These are phyloP conservation scores for Candida maesae DNA, from an alignment of 805 yeast species.

Conservation along the genomic window DNA sequence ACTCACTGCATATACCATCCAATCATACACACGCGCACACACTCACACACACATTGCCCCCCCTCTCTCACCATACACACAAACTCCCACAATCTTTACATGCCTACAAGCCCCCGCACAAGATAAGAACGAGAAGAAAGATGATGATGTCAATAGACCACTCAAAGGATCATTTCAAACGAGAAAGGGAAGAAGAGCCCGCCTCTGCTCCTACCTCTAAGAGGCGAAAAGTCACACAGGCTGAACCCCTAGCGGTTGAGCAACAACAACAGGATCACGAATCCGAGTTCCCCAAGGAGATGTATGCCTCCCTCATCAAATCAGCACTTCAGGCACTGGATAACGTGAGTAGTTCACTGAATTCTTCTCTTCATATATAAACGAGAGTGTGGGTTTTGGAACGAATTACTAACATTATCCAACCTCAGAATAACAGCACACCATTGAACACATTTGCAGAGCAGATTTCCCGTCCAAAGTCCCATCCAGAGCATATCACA, in stretches of 20 bases:
- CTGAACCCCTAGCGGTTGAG: background rate
- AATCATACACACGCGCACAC: too few species aligned
- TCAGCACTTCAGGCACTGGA: slow-evolving; percentile 71
- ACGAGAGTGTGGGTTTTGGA: too few species aligned
- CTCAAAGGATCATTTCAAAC: slow-evolving; percentile 25
- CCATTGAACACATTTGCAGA: slow-evolving; percentile 58
- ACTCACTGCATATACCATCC: too few species aligned
- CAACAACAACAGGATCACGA: slow-evolving; percentile 4
- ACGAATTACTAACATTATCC: slow-evolving; percentile 25
- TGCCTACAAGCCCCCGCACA: background rate
- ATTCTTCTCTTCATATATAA: slow-evolving; percentile 1
- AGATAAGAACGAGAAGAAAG: background rate
- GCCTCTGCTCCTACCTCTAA: slow-evolving; percentile 4
- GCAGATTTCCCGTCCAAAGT: slow-evolving; percentile 51
- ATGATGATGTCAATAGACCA: slow-evolving; percentile 29
- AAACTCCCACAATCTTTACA: too few species aligned
- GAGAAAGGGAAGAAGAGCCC: slow-evolving; percentile 23
- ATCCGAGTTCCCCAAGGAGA: slow-evolving; percentile 29
- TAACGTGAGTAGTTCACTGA: slow-evolving; percentile 39
- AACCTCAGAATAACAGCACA: slow-evolving; percentile 41
- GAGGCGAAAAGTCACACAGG: slow-evolving; percentile 9
- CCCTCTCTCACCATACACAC: too few species aligned
- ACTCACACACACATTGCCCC: too few species aligned
- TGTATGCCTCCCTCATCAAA: slow-evolving; percentile 45
- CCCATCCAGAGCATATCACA: slow-evolving; percentile 52